These are phyloP conservation scores for Mimosa pudica DNA, from an alignment of 306 rosid species.

Conservation along the genomic window DNA sequence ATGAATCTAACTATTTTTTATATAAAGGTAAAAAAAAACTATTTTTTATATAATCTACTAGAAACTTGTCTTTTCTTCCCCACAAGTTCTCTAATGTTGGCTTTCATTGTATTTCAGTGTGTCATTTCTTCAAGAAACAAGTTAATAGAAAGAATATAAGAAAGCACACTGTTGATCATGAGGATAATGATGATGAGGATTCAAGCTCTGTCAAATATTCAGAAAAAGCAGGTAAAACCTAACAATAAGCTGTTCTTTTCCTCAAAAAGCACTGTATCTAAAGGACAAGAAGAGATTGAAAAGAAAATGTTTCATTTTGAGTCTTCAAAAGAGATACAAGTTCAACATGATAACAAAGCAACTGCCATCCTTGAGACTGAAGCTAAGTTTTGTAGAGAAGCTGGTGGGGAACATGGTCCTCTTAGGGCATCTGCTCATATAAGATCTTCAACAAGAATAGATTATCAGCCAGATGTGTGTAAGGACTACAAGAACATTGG, in stretches of 20 bases:
- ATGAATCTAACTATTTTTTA: too few relatives aligned
- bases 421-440: constrained; percentile 92
- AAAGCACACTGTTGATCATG: constrained; percentile 36
- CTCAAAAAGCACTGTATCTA: constrained; percentile 37
- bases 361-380: constrained; percentile 83
- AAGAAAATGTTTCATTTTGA: constrained; percentile 46
- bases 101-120: too few relatives aligned
- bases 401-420: constrained; percentile 88
- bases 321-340: constrained; percentile 83
- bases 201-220: constrained; percentile 43
- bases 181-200: constrained; percentile 40
- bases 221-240: constrained; percentile 42
- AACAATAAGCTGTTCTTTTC: constrained; percentile 48
- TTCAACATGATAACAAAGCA: constrained; percentile 77
- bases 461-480: constrained; percentile 93
- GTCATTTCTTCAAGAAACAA: too few relatives aligned
- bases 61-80: too few relatives aligned
- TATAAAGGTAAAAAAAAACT: too few relatives aligned
- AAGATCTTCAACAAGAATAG: constrained; percentile 76
- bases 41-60: too few relatives aligned
- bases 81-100: too few relatives aligned
- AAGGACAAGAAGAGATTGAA: constrained; percentile 36
- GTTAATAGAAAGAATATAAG: constrained; percentile 32
- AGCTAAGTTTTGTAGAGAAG: constrained; percentile 75
- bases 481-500: constrained; percentile 91